Evolutionary conservation across 2,329 filamentous ascomycete species (phyloP), one percentile per base, ranked within the genome.

Genomic region (Lachnellula subtilissima): DNA sequence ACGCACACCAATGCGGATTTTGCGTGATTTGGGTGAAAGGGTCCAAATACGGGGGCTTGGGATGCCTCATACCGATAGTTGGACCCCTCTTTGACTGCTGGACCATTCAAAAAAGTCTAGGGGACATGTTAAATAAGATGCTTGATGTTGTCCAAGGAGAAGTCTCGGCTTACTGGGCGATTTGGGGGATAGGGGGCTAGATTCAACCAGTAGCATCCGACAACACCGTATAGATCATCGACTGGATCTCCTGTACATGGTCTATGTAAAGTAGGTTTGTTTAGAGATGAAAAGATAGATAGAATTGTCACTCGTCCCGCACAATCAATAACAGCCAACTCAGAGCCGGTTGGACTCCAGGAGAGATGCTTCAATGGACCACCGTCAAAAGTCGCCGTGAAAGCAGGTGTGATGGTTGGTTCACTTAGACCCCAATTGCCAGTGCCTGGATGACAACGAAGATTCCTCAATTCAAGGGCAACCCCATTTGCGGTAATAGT

Each of bases 121-220:
- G 42, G 19, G 23, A 57, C 46, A 28, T 12, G 45, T 57, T 14
- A 62, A 54, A 50, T 14, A 11, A 23, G 1, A 25, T 14, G 11
- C 15, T 5, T 14, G n/a, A 15, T 19, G 8, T 39, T 46, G 19
- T 22, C 22, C 22, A 22, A 5, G 46, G 23, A 32, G 8, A 40
- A 32, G 23, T 19, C 37, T 15, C 49, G 23, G 62, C 67, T 36
- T 64, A 69, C 69, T 40, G 65, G 58, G 45, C 69, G 62, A 37
- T 59, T 60, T 42, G 58, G 56, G 43, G 62, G 62, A 47, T 63
- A 62, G 22, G 66, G 61, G 19, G 63, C 60, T n/a, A 68, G 28
- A 45, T 69, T 71, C 53, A 97, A 76, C 94, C 94, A 99, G 72
- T 90, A 88, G 69, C 91, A 82, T 3, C 93, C 94, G 6, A 95